A percentile compares a stretch with the other conserved stretches of the same genome.
Conservation (phyloP, 805 yeast genomes). For the Millerozyma acaciae region DNA sequence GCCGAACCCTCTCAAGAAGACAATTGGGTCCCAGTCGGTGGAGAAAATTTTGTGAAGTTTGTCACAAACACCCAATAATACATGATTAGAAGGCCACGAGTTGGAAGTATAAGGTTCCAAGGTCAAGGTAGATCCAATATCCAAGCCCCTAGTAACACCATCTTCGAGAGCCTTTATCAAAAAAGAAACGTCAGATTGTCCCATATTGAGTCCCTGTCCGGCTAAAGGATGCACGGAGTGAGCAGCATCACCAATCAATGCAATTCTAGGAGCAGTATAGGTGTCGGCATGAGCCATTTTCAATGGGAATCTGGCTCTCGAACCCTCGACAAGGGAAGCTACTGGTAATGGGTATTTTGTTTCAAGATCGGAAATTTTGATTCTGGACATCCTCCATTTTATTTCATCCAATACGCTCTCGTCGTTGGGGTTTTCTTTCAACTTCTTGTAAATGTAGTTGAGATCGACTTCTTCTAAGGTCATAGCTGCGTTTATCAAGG, state of each 20-base stretch:
- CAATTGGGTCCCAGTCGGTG: constrained; percentile 69
- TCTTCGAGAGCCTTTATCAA: constrained; percentile 64
- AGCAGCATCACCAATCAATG: constrained; percentile 97
- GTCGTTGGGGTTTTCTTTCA: constrained; percentile 36
- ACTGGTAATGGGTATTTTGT: constrained; percentile 66
- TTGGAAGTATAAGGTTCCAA: constrained; percentile 84
- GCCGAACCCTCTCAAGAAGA: constrained; percentile 71
- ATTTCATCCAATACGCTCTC: constrained; percentile 62
- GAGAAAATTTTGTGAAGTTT: constrained; percentile 85
- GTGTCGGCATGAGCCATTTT: constrained; percentile 87
- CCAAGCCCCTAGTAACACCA: constrained; percentile 76
- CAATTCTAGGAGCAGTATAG: constrained; percentile 79
- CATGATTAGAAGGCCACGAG: constrained; percentile 78
- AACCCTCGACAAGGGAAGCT: constrained; percentile 50
- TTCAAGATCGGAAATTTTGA: constrained; percentile 45
- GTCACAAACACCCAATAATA: constrained; percentile 83
- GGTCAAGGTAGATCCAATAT: constrained; percentile 76
- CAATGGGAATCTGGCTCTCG: constrained; percentile 87
- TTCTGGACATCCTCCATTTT: constrained; percentile 58
- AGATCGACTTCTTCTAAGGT: constrained; percentile 75
- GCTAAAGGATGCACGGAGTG: constrained; percentile 97
- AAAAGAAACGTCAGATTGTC: constrained; percentile 84
- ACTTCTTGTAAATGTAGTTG: constrained; percentile 54
- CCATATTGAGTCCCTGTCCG: constrained; percentile 98
- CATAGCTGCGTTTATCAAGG: constrained; percentile 81